These are phyloP conservation scores for Aspergillus pseudoviridinutans DNA, from an alignment of 2,329 filamentous ascomycete genomes.

Conservation along the genomic window DNA sequence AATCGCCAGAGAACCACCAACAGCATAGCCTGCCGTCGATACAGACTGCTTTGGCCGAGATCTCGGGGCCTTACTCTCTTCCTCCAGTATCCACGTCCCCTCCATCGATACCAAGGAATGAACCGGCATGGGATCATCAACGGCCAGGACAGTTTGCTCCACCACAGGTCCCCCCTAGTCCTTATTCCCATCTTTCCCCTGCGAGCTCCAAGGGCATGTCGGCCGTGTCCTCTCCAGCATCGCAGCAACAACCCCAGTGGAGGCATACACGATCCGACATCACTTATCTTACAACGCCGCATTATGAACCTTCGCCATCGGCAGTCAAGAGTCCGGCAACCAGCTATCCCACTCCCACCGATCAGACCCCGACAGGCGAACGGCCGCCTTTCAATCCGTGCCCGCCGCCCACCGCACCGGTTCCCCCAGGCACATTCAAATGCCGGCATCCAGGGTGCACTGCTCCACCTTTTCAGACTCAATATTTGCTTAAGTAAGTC, in stretches of 20 bases:
- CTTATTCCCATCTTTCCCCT: constrained; percentile 37
- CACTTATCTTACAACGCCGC: constrained; percentile 22
- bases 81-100: constrained; percentile 21
- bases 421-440: constrained; percentile 40
- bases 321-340: constrained; percentile 32
- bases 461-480: constrained; percentile 59
- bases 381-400: constrained; percentile 18
- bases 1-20: constrained; percentile 30
- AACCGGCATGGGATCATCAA: constrained; percentile 28
- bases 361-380: constrained; percentile 26
- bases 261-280: constrained; percentile 24
- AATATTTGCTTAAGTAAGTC: constrained; percentile 62
- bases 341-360: constrained; percentile 40
- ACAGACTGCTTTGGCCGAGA: constrained; percentile 26
- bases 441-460: constrained; percentile 56
- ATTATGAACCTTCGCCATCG: constrained; percentile 26
- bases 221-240: constrained; percentile 33
- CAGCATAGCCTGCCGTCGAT: constrained; percentile 39
- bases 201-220: constrained; percentile 35
- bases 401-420: constrained; percentile 21
- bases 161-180: constrained; percentile 28
- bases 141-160: constrained; percentile 27
- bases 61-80: constrained; percentile 16
- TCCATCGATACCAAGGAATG: constrained; percentile 23
- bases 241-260: constrained; percentile 28